A percentile compares a stretch with the other conserved stretches of the same genome.
Evolutionary conservation across 1,139 yeast species (phyloP).

Genomic region (Yamadazyma triangularis): DNA sequence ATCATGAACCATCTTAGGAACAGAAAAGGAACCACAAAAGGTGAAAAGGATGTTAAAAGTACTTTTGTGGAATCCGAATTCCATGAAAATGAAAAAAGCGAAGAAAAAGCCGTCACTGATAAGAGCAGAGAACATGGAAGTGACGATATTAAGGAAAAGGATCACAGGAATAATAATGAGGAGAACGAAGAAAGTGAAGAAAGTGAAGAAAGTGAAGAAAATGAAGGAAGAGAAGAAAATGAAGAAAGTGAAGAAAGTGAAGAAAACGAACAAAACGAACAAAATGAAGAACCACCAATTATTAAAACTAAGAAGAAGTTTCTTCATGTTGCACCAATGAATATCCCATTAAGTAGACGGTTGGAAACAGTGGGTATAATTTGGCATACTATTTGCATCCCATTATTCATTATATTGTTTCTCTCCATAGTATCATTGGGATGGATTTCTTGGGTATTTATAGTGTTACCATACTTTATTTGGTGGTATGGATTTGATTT

Average conservation of each 20-base stretch:
- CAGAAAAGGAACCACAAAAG: not conserved
- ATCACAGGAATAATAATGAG: not conserved
- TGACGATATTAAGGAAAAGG: not conserved
- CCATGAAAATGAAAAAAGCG: no score
- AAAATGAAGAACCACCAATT: no score
- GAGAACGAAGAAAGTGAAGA: not conserved
- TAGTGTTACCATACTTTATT: slow-evolving; percentile 51
- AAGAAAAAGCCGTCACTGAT: not conserved
- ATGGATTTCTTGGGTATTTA: slow-evolving; percentile 65
- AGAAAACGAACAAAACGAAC: no score
- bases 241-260: no score
- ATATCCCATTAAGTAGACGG: slow-evolving; percentile 54
- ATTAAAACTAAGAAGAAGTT: slow-evolving; percentile 6
- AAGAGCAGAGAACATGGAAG: not conserved
- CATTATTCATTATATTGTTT: slow-evolving; percentile 51
- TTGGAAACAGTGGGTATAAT: slow-evolving; percentile 69
- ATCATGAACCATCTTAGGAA: not conserved
- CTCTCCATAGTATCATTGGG: slow-evolving; percentile 56
- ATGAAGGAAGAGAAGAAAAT: no score
- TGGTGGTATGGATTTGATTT: slow-evolving; percentile 56
- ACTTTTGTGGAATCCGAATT: not conserved
- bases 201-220: not conserved
- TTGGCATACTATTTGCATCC: slow-evolving; percentile 75
- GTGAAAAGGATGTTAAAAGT: not conserved
- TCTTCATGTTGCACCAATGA: slow-evolving; percentile 46